phyloP scores from a whole-genome alignment of 257 asterid species.

The Oldenlandia corymbosa region DNA sequence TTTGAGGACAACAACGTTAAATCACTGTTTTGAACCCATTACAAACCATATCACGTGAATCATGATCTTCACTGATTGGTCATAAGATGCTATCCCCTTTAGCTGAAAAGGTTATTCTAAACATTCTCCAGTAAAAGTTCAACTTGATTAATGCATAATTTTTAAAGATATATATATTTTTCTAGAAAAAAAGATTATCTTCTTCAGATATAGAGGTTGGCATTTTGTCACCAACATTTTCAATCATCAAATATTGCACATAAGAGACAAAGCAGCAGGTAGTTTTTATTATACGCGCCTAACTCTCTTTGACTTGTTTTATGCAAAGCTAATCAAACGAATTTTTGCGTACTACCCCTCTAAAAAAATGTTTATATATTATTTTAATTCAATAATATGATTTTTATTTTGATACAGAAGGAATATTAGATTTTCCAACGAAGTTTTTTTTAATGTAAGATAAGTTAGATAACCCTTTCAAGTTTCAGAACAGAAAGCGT shows the following conservation, averaged over 20 bases:
- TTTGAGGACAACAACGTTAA: background rate
- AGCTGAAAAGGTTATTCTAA: background rate
- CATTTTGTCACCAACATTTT: background rate
- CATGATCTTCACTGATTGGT: constrained; percentile 1
- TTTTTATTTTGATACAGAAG: too few relatives aligned
- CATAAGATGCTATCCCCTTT: background rate
- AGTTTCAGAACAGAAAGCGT: too few relatives aligned
- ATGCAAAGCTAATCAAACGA: background rate
- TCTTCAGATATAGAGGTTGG: background rate
- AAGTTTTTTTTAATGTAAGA: too few relatives aligned
- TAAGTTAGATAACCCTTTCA: too few relatives aligned
- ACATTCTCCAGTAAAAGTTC: background rate
- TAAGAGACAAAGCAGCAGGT: too few relatives aligned
- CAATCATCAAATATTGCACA: background rate
- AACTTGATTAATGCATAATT: background rate
- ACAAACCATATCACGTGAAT: constrained; percentile 2
- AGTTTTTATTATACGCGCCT: background rate
- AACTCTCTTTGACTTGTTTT: background rate
- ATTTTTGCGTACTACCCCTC: too few relatives aligned
- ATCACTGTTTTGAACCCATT: background rate
- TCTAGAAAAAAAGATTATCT: background rate
- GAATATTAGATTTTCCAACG: background rate
- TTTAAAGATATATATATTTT: background rate
- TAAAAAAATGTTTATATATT: too few relatives aligned
- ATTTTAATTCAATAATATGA: too few relatives aligned